These are phyloP conservation scores for Gossypium gossypioides DNA, from an alignment of 441 rosid species.

Conservation along the genomic window DNA sequence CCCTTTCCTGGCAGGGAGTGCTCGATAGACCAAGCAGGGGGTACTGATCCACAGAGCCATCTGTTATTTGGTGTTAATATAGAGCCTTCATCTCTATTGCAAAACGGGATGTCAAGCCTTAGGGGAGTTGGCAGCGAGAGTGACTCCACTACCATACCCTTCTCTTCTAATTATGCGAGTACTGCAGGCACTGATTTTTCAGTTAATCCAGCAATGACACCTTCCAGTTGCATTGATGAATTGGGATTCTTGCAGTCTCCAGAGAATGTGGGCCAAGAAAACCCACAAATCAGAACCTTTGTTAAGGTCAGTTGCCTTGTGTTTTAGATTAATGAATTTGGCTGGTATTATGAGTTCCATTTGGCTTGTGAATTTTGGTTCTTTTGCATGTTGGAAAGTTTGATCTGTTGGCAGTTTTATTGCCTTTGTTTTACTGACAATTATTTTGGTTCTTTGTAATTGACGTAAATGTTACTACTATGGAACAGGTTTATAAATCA, in stretches of 20 bases:
- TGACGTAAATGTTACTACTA: neutral
- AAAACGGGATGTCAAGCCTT: slow-evolving; percentile 69
- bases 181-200: slow-evolving; percentile 55
- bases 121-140: slow-evolving; percentile 64
- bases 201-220: slow-evolving; percentile 56
- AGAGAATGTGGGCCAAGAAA: slow-evolving; percentile 56
- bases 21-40: slow-evolving; percentile 65
- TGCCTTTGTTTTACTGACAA: neutral
- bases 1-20: slow-evolving; percentile 95
- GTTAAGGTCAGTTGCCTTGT: slow-evolving; percentile 56
- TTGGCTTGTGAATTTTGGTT: neutral
- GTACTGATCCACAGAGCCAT: slow-evolving; percentile 69
- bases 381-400: neutral
- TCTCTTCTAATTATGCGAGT: slow-evolving; percentile 50
- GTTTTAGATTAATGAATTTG: neutral
- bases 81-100: slow-evolving; percentile 73
- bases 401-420: neutral
- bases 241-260: slow-evolving; percentile 74
- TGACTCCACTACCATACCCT: slow-evolving; percentile 56
- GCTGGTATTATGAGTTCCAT: neutral
- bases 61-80: slow-evolving; percentile 86
- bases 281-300: slow-evolving; percentile 60
- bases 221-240: slow-evolving; percentile 69
- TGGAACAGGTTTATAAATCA: slow-evolving; percentile 66
- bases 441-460: neutral